Base-by-base conservation (phyloP, 768 basidiomycete genomes). In the Kwoniella sp. region DNA sequence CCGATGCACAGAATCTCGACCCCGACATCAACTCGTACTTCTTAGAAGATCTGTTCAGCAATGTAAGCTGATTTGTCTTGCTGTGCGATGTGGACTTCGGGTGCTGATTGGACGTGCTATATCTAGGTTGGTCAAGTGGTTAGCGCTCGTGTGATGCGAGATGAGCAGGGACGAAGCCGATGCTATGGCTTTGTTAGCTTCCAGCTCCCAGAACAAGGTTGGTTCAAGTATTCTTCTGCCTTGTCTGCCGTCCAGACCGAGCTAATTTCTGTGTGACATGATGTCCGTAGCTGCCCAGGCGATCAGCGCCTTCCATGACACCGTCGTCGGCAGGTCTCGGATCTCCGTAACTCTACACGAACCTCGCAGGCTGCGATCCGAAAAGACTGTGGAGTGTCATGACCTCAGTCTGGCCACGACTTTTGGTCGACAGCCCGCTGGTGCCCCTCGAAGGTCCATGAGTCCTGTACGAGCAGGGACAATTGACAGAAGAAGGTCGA, bases 171-270 rank as follows among this genome's bases (percentile, higher is more conserved):
- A 58, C 90, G 91, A 73, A 93, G 91, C 68, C 89, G 93, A 77
- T 92, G 93, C 69, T 95, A 95, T 78, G 93, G 93, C 56, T 96
- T 96, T 82, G 92, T 95, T 65, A 92, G 90, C 58, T 93, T 83
- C 80, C 80, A 83, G 68, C 53, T 67, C n/a, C 73, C 71, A 1
- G 69, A 71, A 19, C 67, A 72, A 51, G 75, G 75, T 77, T n/a
- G 59, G 75, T 25, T 4, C 48, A 49, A 22, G 2, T 24, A 24
- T n/a, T n/a, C n/a, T n/a, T n/a, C n/a, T n/a, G n/a, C n/a, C n/a
- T n/a, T n/a, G n/a, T n/a, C n/a, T n/a, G n/a, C n/a, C n/a, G n/a
- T n/a, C n/a, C n/a, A n/a, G n/a, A n/a, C n/a, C n/a, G n/a, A n/a
- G n/a, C n/a, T n/a, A n/a, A n/a, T n/a, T n/a, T n/a, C n/a, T n/a